phyloP scores from a whole-genome alignment of 2,329 filamentous ascomycete species.

The Zasmidium citrigriseum region DNA sequence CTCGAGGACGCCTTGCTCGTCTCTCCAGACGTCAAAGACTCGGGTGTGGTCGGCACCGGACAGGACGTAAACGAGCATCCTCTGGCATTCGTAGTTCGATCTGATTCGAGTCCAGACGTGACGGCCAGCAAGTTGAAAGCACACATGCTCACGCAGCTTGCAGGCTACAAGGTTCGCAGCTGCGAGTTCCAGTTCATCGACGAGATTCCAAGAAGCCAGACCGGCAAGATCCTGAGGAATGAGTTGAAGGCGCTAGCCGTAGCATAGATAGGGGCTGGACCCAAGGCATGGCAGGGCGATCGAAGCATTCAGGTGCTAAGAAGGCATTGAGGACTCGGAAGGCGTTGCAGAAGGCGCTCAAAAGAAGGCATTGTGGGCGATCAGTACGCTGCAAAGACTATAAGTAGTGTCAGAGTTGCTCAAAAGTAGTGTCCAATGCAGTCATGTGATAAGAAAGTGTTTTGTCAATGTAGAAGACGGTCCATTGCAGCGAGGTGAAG shows the following conservation, averaged over 20 bases:
- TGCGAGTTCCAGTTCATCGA: constrained; percentile 29
- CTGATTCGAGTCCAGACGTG: constrained; percentile 3
- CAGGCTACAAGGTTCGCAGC: constrained; percentile 39
- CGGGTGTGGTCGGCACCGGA: constrained; percentile 29
- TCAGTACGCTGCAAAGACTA: no score
- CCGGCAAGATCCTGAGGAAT: constrained; percentile 34
- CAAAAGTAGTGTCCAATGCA: no score
- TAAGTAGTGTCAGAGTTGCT: no score
- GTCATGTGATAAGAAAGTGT: no score
- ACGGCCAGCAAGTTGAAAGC: constrained; percentile 30
- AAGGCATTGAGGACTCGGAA: no score
- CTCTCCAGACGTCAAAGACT: constrained; percentile 28
- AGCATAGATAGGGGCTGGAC: background rate
- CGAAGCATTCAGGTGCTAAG: no score
- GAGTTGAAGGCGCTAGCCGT: constrained; percentile 18
- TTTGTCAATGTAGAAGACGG: no score
- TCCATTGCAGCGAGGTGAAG: no score
- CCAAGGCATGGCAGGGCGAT: background rate
- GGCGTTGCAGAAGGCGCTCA: no score
- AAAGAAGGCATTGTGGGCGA: no score
- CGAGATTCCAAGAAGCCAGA: constrained; percentile 33
- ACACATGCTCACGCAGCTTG: constrained; percentile 34
- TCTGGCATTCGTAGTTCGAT: constrained; percentile 23
- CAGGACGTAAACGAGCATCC: constrained; percentile 21
- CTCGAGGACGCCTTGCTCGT: constrained; percentile 33